Evolutionary conservation across 371 early-diverging fungal species (phyloP).

Genomic region (Chytridium lagenaria): DNA sequence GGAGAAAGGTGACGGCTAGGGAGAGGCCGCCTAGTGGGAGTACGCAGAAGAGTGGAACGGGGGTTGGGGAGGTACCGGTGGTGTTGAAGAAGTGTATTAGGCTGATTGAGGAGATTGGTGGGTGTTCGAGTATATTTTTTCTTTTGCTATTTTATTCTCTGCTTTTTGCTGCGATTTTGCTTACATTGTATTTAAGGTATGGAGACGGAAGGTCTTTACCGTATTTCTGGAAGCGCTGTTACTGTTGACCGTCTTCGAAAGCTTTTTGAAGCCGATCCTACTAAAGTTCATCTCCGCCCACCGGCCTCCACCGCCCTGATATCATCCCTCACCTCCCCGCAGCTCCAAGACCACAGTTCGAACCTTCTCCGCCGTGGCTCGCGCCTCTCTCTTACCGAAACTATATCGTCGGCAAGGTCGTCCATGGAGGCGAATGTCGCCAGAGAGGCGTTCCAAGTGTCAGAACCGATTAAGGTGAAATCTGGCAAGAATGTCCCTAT

Average conservation of each 20-base stretch:
- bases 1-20: slow-evolving; percentile 31
- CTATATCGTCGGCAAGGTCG: slow-evolving; percentile 37
- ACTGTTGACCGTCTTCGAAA: slow-evolving; percentile 45
- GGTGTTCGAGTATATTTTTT: too few species aligned
- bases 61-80: slow-evolving; percentile 48
- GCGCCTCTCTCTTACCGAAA: slow-evolving; percentile 44
- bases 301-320: slow-evolving; percentile 29
- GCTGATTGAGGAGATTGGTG: slow-evolving; percentile 54
- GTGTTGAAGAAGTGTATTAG: slow-evolving; percentile 50
- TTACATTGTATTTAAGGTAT: slow-evolving; percentile 33
- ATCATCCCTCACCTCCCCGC: slow-evolving; percentile 30
- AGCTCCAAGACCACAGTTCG: slow-evolving; percentile 22
- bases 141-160: slow-evolving; percentile 27
- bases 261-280: slow-evolving; percentile 45
- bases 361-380: slow-evolving; percentile 33
- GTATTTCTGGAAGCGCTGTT: slow-evolving; percentile 50
- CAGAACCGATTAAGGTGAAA: not conserved
- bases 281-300: slow-evolving; percentile 43
- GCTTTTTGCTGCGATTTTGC: slow-evolving; percentile 1
- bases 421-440: slow-evolving; percentile 28
- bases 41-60: slow-evolving; percentile 35
- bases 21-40: slow-evolving; percentile 29
- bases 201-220: slow-evolving; percentile 56
- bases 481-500: too few species aligned
- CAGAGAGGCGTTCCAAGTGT: not conserved